Conservation (phyloP, 495 filamentous ascomycete genomes). For the Pyrenopolyporus hunteri region DNA sequence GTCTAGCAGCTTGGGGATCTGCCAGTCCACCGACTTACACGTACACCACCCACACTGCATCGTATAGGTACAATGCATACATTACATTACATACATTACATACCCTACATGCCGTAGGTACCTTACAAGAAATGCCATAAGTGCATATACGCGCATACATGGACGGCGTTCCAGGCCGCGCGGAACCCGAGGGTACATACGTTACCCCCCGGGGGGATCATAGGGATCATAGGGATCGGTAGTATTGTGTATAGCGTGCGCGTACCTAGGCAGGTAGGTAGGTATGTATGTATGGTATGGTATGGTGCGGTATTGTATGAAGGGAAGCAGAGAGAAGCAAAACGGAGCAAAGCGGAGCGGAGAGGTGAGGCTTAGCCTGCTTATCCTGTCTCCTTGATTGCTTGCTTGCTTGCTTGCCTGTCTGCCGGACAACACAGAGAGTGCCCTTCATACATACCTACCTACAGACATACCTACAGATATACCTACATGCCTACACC, state of each 20-base stretch:
- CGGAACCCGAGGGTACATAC: background rate
- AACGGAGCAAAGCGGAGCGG: conserved; percentile 4
- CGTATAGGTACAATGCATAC: too few species aligned
- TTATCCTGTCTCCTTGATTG: too few species aligned
- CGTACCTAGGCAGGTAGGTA: too few species aligned
- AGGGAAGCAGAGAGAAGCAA: background rate
- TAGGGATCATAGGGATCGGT: too few species aligned
- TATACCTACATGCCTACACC: background rate
- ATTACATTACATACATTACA: background rate
- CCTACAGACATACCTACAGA: background rate
- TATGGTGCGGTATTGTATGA: conserved; percentile 2
- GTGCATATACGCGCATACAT: background rate
- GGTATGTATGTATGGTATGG: too few species aligned
- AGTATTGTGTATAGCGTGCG: too few species aligned
- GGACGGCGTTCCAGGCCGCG: background rate
- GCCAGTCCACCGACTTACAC: too few species aligned
- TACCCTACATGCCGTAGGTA: too few species aligned
- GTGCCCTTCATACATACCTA: too few species aligned
- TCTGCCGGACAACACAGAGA: background rate
- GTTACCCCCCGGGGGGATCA: too few species aligned
- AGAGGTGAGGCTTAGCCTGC: background rate
- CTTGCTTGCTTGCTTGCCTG: background rate
- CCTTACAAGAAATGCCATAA: background rate
- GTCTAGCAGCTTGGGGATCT: too few species aligned
- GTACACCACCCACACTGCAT: too few species aligned